Conservation (phyloP, 768 basidiomycete species). For the Tulasnella sp. region DNA sequence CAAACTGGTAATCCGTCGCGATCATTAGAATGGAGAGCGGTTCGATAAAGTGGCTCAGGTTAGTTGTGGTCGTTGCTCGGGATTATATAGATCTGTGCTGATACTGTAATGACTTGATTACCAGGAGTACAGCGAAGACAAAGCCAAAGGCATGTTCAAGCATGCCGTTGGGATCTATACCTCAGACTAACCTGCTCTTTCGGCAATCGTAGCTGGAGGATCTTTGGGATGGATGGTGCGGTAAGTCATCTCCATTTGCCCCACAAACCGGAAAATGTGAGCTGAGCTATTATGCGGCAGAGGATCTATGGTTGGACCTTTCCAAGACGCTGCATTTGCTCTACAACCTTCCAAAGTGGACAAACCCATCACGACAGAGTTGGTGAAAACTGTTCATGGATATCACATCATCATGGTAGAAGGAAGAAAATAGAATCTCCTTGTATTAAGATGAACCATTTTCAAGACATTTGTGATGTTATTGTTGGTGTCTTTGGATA, state of each 20-base stretch:
- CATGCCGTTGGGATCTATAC: neutral
- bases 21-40: constrained; percentile 49
- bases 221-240: constrained; percentile 78
- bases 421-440: constrained; percentile 44
- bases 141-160: constrained; percentile 54
- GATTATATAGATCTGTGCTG: neutral
- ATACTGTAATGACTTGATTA: neutral
- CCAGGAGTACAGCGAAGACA: constrained; percentile 83
- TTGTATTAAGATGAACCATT: too few species aligned
- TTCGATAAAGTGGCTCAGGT: constrained; percentile 67
- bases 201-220: constrained; percentile 47
- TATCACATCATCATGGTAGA: constrained; percentile 91
- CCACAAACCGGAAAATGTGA: neutral
- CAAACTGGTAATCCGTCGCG: neutral
- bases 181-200: constrained; percentile 1
- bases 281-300: neutral
- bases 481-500: too few species aligned
- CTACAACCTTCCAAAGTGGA: constrained; percentile 68
- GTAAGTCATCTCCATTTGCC: constrained; percentile 28
- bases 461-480: too few species aligned
- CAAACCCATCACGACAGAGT: constrained; percentile 43
- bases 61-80: neutral
- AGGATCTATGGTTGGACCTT: constrained; percentile 30
- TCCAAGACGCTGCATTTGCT: constrained; percentile 81
- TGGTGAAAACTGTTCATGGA: constrained; percentile 73